Evolutionary conservation across 495 filamentous ascomycete species (phyloP), one percentile per base, ranked within the genome.

Genomic region (Xylaria longipes): DNA sequence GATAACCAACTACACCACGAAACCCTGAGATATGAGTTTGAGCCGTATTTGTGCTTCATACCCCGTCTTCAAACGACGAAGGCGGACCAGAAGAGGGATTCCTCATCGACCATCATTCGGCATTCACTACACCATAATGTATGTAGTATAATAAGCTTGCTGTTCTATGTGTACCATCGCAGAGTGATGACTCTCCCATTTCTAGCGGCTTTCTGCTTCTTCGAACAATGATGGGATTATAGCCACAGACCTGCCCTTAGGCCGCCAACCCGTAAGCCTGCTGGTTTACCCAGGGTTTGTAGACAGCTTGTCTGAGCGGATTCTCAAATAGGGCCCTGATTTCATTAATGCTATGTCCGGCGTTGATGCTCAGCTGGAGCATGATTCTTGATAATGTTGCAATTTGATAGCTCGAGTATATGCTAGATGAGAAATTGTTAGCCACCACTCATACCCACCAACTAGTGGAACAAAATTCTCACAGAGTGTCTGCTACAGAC

Each of bases 341-440:
- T 69, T 78, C 56, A 41, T 77, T 68, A 17, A 80, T 35, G 20
- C 29, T 63, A 57, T 77, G 78, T 17, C 75, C 77, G 1, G 71
- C 58, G 27, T 74, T 79, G 22, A 82, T 64, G 35, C 77, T 78
- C 33, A 82, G 74, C 72, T 78, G 78, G 60, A 79, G 70, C 76
- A 81, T 74, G 60, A 81, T 74, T 12, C 80, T 65, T 29, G 77
- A 71, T 71, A 81, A 77, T 48, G 77, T 74, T 22, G 73, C 77
- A 52, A 77, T 76, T 22, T 77, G 69, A 63, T 80, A 79, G 50
- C 79, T 76, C 41, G 75, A 74, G 25, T 70, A 71, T 62, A 77
- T 63, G 63, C 75, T 68, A 62, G 56, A 14, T 58, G 58, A 6
- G 9, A 64, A 25, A 66, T 56, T 5, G 31, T 31, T 29, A 57